Evolutionary conservation across 1,139 yeast genomes (phyloP), one percentile per base, ranked within the genome.

Genomic region (Eremothecium sinecaudum): DNA sequence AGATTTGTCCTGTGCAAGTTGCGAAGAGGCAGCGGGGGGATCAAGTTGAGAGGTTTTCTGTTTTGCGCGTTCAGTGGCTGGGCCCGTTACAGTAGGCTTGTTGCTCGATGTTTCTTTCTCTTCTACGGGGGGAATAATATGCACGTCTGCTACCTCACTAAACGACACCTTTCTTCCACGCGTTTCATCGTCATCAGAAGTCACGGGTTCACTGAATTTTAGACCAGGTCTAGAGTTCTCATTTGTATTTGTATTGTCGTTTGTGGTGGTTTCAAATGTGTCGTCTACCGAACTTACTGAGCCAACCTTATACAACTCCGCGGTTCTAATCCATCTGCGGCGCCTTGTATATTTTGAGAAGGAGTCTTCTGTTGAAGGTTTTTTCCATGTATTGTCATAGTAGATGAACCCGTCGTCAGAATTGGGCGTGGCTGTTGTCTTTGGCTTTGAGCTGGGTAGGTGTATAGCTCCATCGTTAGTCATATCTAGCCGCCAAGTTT

Each of bases 261-360:
- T 24, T 19, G 30, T 15, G 11, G 31, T 28, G 5, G 39, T 19
- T 9, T 13, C 25, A 14, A 21, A 31, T 9, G 28, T 18, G 22
- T 20, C 35, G 22, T 27, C 21, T 14, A 31, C 28, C 3, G 26
- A 15, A 13, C 36, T 33, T 9, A 33, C 22, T 10, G 34, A 19
- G 21, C 33, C 22, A 38, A 29, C 38, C 37, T 43, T 50, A 2
- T 81, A 76, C 48, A 87, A 68, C 58, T 86, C 95, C 0, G 97
- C 98, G 0, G 93, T 83, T 46, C 97, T 71, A 18, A 87, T 73
- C 98, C 98, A 90, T 55, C 97, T 69, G 62, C 98, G 73, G 55
- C 95, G 73, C 57, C 98, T 71, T 5, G 98, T 90, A 53, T 84
- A 90, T 59, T 84, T 86, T 22, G 92, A 76, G 58, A 78, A 87